Percentiles rank a stretch among this genome's conserved stretches.
Conservation (phyloP, 305 asterid genomes). For the Galium porrigens region DNA sequence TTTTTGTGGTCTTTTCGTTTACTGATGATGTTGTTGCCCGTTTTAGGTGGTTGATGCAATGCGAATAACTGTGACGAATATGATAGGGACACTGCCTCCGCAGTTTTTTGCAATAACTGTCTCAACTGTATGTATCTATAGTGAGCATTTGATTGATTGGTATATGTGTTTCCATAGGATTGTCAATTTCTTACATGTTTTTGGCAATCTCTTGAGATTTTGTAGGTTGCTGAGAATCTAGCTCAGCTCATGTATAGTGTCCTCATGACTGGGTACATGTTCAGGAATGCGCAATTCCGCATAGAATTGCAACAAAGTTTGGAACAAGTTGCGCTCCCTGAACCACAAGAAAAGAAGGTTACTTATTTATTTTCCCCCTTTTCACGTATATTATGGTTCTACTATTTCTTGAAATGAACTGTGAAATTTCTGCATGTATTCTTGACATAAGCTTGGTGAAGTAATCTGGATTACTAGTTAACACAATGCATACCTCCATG, state of each 20-base stretch:
- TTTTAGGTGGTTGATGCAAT: conserved; percentile 83
- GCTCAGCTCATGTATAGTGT: conserved; percentile 96
- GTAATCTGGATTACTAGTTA: too few relatives aligned
- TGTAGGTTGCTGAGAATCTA: conserved; percentile 76
- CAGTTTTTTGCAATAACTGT: conserved; percentile 86
- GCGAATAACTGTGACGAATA: conserved; percentile 92
- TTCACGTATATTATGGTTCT: neutral
- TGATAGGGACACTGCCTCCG: conserved; percentile 91
- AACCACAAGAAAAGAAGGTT: conserved; percentile 50
- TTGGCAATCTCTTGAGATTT: conserved; percentile 15
- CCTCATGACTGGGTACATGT: conserved; percentile 97
- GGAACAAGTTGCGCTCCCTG: conserved; percentile 91
- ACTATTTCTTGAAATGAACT: neutral
- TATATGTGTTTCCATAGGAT: neutral
- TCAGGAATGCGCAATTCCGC: conserved; percentile 75
- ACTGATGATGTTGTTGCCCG: neutral
- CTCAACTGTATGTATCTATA: conserved; percentile 47
- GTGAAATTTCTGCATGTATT: neutral
- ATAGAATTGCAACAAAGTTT: conserved; percentile 85
- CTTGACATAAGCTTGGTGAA: too few relatives aligned
- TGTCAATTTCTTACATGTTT: conserved; percentile 11
- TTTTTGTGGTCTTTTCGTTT: neutral
- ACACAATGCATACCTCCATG: neutral
- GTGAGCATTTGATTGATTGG: neutral
- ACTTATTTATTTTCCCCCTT: conserved; percentile 7